Evolutionary conservation across 2,329 filamentous ascomycete species (phyloP).

Genomic region (Tolypocladium inflatum): DNA sequence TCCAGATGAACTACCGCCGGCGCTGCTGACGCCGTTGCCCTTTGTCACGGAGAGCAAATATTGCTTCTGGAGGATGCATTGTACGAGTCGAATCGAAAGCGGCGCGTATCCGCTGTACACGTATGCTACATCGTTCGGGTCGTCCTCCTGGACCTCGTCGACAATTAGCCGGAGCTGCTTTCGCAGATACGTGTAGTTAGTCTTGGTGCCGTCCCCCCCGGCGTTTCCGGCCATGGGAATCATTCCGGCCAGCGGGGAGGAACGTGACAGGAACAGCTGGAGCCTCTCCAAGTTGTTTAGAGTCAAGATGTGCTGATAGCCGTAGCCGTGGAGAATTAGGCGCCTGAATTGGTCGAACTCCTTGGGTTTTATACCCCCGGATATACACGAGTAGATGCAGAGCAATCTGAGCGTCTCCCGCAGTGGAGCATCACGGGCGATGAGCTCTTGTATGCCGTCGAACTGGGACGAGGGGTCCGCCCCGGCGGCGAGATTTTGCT

Average conservation of each 20-base stretch:
- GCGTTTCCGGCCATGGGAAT: constrained; percentile 60
- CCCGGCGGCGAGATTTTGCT: constrained; percentile 89
- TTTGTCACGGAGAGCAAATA: constrained; percentile 64
- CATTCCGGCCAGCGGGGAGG: constrained; percentile 69
- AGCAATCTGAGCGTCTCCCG: constrained; percentile 75
- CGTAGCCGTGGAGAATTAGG: constrained; percentile 83
- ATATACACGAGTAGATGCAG: constrained; percentile 85
- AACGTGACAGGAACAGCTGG: constrained; percentile 70
- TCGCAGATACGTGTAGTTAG: constrained; percentile 82
- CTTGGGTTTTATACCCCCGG: constrained; percentile 76
- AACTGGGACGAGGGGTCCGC: constrained; percentile 83
- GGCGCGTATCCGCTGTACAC: constrained; percentile 97
- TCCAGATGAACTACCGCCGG: constrained; percentile 25
- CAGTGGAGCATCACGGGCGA: constrained; percentile 74
- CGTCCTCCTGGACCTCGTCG: constrained; percentile 91
- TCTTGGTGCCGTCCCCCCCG: constrained; percentile 55
- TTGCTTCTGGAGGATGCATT: constrained; percentile 86
- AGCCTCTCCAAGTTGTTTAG: constrained; percentile 82
- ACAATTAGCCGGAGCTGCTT: constrained; percentile 83
- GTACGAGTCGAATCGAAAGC: constrained; percentile 80
- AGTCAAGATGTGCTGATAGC: constrained; percentile 88
- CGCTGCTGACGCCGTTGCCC: constrained; percentile 37
- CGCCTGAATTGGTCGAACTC: constrained; percentile 87
- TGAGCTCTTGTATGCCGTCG: constrained; percentile 88
- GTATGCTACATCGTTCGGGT: constrained; percentile 92